Evolutionary conservation across 1,139 yeast species (phyloP), one percentile per base, ranked within the genome.

Genomic region (Pichia sp.): DNA sequence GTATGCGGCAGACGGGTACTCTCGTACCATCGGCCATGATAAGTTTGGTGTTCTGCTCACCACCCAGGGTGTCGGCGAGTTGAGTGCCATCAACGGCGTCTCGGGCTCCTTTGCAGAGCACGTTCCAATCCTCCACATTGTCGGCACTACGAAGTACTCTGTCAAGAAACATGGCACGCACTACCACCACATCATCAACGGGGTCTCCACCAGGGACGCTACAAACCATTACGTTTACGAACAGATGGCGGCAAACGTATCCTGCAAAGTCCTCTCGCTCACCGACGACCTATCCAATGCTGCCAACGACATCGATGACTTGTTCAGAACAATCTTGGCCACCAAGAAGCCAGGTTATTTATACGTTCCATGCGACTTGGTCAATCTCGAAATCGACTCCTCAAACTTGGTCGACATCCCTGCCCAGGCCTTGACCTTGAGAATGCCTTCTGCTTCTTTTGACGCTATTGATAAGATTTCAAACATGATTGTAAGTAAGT

Each of bases 11-110:
- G 82, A 79, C 60, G 83, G 82, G 2, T 69, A 72, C 46, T 72
- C 78, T 2, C 60, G 71, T 58, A 59, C 53, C 30, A 56, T 57
- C 46, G 61, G 62, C 55, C 38, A 40, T 17, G 51, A 59, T 36
- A 60, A 62, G 33, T 55, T 69, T 33, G 72, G 72, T 48, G 70
- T 67, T 30, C 56, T 68, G 36, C 51, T 69, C 30, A 83, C 89
- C 50, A 84, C 89, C 24, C 87, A 78, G 72, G 96, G 96, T 55
- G 96, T 89, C 50, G 97, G 96, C 59, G 96, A 89, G 70, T 77
- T 89, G 61, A 83, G 90, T 56, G 96, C 95, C 7, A 70, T 88
- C 63, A 90, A 90, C 72, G 97, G 95, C 54, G 76, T 87, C 56
- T 78, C 90, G 53, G 95, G 96, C 58, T 81, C 95, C 2, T 85